phyloP scores from a whole-genome alignment of 2,329 filamentous ascomycete genomes.

The Endoconidiophora polonica region DNA sequence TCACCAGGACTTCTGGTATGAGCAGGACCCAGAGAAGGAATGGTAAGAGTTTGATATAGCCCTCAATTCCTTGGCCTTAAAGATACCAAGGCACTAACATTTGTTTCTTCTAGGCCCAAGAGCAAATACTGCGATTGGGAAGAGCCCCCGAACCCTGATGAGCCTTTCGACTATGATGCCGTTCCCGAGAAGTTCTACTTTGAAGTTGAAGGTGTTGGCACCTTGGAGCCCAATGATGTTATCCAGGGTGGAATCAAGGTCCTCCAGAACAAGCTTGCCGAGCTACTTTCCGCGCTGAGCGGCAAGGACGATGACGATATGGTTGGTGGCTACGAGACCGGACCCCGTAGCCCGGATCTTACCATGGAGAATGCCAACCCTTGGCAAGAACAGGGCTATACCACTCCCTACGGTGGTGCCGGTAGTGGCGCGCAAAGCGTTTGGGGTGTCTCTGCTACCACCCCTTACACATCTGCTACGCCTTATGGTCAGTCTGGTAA shows the following conservation, averaged over 20 bases:
- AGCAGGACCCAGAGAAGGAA: conserved; percentile 61
- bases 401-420: conserved; percentile 48
- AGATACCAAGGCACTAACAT: neutral
- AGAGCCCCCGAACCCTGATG: conserved; percentile 62
- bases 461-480: conserved; percentile 26
- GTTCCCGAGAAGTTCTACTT: conserved; percentile 77
- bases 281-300: conserved; percentile 50
- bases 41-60: conserved; percentile 42
- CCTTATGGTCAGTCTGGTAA: conserved; percentile 25
- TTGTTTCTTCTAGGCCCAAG: conserved; percentile 46
- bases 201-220: conserved; percentile 79
- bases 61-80: neutral
- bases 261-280: conserved; percentile 78
- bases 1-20: conserved; percentile 90
- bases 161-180: conserved; percentile 82
- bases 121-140: conserved; percentile 68
- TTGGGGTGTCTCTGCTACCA: conserved; percentile 40
- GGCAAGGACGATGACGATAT: conserved; percentile 29
- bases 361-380: conserved; percentile 40
- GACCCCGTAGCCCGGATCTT: conserved; percentile 48
- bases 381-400: conserved; percentile 49
- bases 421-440: conserved; percentile 39
- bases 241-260: conserved; percentile 77
- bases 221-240: conserved; percentile 76
- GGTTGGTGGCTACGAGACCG: conserved; percentile 36